A percentile compares a stretch with the other conserved stretches of the same genome.
phyloP scores from a whole-genome alignment of 768 basidiomycete genomes.

The Leucocoprinus leucothites region DNA sequence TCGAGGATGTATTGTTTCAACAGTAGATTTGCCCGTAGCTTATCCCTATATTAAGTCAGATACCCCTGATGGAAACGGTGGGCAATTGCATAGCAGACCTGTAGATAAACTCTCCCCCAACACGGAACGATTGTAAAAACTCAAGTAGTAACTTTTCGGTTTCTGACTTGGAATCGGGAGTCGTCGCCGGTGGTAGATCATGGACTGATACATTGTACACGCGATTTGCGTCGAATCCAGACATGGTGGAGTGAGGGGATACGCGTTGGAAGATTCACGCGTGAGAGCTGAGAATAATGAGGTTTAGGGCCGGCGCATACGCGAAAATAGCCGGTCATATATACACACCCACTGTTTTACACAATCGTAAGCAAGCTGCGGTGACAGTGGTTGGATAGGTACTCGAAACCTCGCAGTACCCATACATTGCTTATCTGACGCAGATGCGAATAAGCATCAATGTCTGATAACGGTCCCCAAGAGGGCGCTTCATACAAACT shows the following conservation, averaged over 20 bases:
- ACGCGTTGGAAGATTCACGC: conserved; percentile 7
- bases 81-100: conserved; percentile 45
- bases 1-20: conserved; percentile 86
- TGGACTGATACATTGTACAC: conserved; percentile 82
- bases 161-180: conserved; percentile 75
- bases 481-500: conserved; percentile 16
- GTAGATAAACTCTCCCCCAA: conserved; percentile 91
- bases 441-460: not conserved
- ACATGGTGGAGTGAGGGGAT: conserved; percentile 45
- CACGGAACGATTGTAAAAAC: conserved; percentile 84
- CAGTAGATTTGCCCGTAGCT: conserved; percentile 83
- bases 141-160: conserved; percentile 78
- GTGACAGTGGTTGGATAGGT: not conserved
- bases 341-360: not conserved
- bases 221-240: conserved; percentile 81
- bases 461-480: not conserved
- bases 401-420: too few species aligned
- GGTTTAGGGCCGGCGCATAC: conserved; percentile 33
- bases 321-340: conserved; percentile 14
- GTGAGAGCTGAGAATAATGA: conserved; percentile 20
- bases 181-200: conserved; percentile 49
- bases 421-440: too few species aligned
- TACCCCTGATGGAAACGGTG: conserved; percentile 12
- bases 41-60: conserved; percentile 50
- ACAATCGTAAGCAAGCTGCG: not conserved